A percentile compares a stretch with the other conserved stretches of the same genome.
Evolutionary conservation across 148 eudicot genomes (phyloP).

Genomic region (Camellia granthamiana): DNA sequence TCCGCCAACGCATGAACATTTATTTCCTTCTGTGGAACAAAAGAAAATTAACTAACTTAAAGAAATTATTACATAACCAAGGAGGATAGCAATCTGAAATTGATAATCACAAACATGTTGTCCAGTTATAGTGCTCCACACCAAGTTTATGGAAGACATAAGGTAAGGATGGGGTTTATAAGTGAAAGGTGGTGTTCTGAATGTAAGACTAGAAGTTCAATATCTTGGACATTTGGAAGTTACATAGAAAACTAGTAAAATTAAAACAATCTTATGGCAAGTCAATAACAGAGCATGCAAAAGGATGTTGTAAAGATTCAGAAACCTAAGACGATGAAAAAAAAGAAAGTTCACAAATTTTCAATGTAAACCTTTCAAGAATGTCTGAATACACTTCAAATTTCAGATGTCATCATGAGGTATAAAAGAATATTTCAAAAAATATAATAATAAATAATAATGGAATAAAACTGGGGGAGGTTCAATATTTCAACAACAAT

Average conservation of each 20-base stretch:
- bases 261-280: not conserved
- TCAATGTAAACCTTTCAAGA: not conserved
- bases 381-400: not conserved
- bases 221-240: not conserved
- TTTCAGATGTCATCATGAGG: not conserved
- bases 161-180: not conserved
- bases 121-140: not conserved
- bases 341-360: too few species aligned
- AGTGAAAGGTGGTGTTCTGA: not conserved
- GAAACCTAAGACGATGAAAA: too few species aligned
- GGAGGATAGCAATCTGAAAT: not conserved
- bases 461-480: not conserved
- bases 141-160: not conserved
- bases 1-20: slow-evolving; percentile 24
- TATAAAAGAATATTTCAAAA: too few species aligned
- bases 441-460: not conserved
- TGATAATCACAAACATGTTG: not conserved
- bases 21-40: slow-evolving; percentile 34
- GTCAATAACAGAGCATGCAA: not conserved
- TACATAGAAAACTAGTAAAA: not conserved
- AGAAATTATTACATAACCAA: not conserved
- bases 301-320: too few species aligned
- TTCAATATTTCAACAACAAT: not conserved
- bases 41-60: slow-evolving; percentile 13
- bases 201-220: not conserved